A percentile compares a stretch with the other conserved stretches of the same genome.
Evolutionary conservation across 2,329 filamentous ascomycete genomes (phyloP).

Genomic region (Chaetoscypha palmicola): DNA sequence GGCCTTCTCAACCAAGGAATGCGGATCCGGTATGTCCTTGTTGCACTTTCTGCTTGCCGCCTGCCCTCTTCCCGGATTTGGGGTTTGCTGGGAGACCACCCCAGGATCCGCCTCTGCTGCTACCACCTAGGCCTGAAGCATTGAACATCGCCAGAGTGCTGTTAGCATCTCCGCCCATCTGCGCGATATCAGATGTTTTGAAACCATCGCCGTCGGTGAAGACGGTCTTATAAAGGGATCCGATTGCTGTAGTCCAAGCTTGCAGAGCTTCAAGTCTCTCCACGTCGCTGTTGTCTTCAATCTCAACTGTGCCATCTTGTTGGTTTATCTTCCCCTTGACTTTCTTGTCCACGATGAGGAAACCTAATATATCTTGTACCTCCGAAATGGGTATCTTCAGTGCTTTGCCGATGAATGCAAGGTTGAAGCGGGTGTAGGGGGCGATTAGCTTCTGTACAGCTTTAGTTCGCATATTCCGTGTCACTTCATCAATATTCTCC

Average conservation of each 20-base stretch:
- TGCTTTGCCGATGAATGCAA: slow-evolving; percentile 79
- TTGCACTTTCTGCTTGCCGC: slow-evolving; percentile 5
- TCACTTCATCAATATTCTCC: slow-evolving; percentile 98
- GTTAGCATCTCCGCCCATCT: neutral
- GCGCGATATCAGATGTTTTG: slow-evolving; percentile 22
- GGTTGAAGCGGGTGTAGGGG: slow-evolving; percentile 86
- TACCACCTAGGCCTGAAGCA: neutral
- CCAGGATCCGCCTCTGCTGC: neutral
- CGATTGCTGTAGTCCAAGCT: slow-evolving; percentile 65
- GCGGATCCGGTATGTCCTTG: too few species aligned
- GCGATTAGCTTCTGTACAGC: slow-evolving; percentile 88
- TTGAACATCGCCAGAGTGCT: neutral
- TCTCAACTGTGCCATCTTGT: slow-evolving; percentile 73
- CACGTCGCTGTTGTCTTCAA: slow-evolving; percentile 65
- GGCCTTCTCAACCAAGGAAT: too few species aligned
- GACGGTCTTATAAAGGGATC: slow-evolving; percentile 60
- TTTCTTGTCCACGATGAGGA: slow-evolving; percentile 84
- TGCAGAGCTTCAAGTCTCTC: slow-evolving; percentile 68
- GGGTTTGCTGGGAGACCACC: too few species aligned
- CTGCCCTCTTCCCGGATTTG: slow-evolving; percentile 5
- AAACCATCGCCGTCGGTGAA: slow-evolving; percentile 75
- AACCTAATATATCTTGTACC: slow-evolving; percentile 92
- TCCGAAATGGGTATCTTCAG: slow-evolving; percentile 80
- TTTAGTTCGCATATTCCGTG: slow-evolving; percentile 95
- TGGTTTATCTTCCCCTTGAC: slow-evolving; percentile 87